phyloP scores from a whole-genome alignment of 2,329 filamentous ascomycete genomes.

The Pyricularia pennisetigena region DNA sequence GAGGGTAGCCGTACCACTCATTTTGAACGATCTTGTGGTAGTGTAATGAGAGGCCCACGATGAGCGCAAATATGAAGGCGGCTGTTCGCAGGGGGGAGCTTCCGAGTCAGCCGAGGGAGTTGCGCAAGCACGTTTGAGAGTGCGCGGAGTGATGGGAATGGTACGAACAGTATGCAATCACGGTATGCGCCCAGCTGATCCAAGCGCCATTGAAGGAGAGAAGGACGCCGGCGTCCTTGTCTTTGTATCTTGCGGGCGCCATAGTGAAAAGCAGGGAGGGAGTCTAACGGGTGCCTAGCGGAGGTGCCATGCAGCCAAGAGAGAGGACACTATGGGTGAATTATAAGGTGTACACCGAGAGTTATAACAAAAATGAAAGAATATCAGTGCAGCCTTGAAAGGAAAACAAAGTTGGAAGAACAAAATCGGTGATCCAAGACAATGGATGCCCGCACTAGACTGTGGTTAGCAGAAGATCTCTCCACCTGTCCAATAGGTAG shows the following conservation, averaged over 20 bases:
- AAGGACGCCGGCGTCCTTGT: slow-evolving; percentile 52
- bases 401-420: neutral
- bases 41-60: slow-evolving; percentile 74
- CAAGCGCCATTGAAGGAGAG: slow-evolving; percentile 72
- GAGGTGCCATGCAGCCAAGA: neutral
- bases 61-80: slow-evolving; percentile 78
- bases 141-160: neutral
- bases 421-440: neutral
- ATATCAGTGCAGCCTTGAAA: neutral
- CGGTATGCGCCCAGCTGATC: slow-evolving; percentile 83
- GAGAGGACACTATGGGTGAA: neutral
- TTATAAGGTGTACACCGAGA: neutral
- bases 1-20: slow-evolving; percentile 86
- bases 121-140: neutral
- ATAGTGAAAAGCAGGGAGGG: neutral
- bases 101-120: neutral
- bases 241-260: slow-evolving; percentile 40
- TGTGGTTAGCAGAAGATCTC: neutral
- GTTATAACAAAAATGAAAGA: neutral
- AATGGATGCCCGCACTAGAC: neutral
- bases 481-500: neutral
- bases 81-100: slow-evolving; percentile 29
- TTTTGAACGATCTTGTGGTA: slow-evolving; percentile 98
- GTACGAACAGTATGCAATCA: slow-evolving; percentile 64
- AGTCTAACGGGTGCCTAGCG: neutral